Evolutionary conservation across 768 basidiomycete species (phyloP).

Genomic region (Crepidotus variabilis): DNA sequence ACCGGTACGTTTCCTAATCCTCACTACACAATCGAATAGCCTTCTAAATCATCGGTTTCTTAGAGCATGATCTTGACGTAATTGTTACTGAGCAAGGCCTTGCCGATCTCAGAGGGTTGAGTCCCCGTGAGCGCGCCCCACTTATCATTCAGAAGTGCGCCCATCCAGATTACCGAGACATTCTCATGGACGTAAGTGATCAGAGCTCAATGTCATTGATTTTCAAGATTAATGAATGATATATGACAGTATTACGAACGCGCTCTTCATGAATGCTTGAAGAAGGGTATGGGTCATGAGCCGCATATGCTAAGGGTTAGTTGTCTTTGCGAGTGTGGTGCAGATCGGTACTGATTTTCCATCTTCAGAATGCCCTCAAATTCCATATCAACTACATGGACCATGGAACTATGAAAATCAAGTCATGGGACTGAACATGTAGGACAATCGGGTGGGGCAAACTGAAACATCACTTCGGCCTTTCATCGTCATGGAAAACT

Average conservation of each 20-base stretch:
- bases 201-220: constrained; percentile 16
- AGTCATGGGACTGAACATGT: constrained; percentile 30
- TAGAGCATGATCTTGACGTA: constrained; percentile 46
- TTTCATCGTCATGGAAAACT: too few species aligned
- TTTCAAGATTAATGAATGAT: not conserved
- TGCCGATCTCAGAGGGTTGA: constrained; percentile 42
- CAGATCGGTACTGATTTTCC: not conserved
- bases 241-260: constrained; percentile 37
- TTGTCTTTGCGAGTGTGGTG: not conserved
- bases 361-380: constrained; percentile 31
- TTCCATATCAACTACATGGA: constrained; percentile 32
- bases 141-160: constrained; percentile 46
- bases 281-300: constrained; percentile 40
- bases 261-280: constrained; percentile 38
- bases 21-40: not conserved
- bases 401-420: constrained; percentile 36
- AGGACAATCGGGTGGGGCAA: not conserved
- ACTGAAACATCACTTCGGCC: not conserved
- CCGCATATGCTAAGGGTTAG: constrained; percentile 43
- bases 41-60: not conserved
- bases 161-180: constrained; percentile 41
- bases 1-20: constrained; percentile 29
- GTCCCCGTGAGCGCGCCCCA: constrained; percentile 42
- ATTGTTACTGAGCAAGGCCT: constrained; percentile 48
- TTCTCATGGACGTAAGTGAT: constrained; percentile 25